A percentile compares a stretch with the other conserved stretches of the same genome.
Conservation (phyloP, 1,139 yeast genomes). For the Yamadazyma atmosphaerica region DNA sequence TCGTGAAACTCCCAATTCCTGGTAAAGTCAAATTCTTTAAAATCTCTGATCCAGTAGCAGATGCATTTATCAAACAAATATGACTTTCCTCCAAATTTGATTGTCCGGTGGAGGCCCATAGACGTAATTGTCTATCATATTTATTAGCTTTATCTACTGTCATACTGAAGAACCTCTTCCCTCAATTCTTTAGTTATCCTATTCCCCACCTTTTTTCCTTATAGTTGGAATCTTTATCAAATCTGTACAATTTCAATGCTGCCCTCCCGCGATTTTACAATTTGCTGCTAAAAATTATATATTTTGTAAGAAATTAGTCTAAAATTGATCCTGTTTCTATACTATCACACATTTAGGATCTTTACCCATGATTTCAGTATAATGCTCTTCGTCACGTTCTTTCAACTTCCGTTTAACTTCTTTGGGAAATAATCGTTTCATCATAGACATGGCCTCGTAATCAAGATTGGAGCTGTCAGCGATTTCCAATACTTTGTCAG, state of each 20-base stretch:
- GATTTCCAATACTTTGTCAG: conserved; percentile 46
- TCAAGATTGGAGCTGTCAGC: conserved; percentile 68
- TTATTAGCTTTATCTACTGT: conserved; percentile 43
- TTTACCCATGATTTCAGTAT: conserved; percentile 26
- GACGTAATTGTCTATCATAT: conserved; percentile 85
- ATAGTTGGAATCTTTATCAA: too few species aligned
- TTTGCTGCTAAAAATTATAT: too few species aligned
- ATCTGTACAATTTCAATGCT: too few species aligned
- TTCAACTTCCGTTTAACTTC: conserved; percentile 64
- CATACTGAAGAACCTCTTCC: conserved; percentile 12
- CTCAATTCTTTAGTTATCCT: too few species aligned
- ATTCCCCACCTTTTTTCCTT: too few species aligned
- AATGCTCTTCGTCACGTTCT: conserved; percentile 58
- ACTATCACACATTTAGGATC: conserved; percentile 30
- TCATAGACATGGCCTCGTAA: conserved; percentile 46
- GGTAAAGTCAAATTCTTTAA: conserved; percentile 80
- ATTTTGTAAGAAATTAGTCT: too few species aligned
- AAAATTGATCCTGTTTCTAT: too few species aligned
- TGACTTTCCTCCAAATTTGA: conserved; percentile 54
- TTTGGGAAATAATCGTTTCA: conserved; percentile 62
- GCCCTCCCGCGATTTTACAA: too few species aligned
- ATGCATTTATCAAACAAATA: conserved; percentile 62
- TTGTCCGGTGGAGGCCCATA: conserved; percentile 88
- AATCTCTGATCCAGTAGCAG: conserved; percentile 64
- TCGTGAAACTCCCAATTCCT: conserved; percentile 69